Conservation (phyloP, 192 early-diverging fungal genomes). For the Glomus cerebriforme region DNA sequence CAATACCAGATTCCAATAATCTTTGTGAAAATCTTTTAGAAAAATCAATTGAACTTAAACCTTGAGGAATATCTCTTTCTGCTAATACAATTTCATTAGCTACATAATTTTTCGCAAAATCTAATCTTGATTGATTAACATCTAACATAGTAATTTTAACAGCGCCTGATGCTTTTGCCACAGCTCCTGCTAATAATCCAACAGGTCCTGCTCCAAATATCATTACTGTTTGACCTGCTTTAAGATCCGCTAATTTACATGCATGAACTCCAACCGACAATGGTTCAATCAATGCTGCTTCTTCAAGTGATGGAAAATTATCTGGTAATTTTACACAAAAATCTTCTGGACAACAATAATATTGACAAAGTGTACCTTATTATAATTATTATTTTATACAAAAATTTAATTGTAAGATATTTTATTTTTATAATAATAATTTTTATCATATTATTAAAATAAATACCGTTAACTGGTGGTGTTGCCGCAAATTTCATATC, state of each 20-base stretch:
- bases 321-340: constrained; percentile 47
- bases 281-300: constrained; percentile 49
- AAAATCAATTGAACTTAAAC: constrained; percentile 17
- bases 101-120: constrained; percentile 46
- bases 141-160: constrained; percentile 43
- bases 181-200: constrained; percentile 43
- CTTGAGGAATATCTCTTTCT: neutral
- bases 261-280: constrained; percentile 48
- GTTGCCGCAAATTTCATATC: constrained; percentile 51
- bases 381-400: neutral
- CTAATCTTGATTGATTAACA: constrained; percentile 34
- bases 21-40: constrained; percentile 16
- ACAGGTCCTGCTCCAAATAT: constrained; percentile 54
- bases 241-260: constrained; percentile 36
- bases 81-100: constrained; percentile 24
- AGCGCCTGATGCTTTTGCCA: constrained; percentile 49
- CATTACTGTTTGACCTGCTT: constrained; percentile 41
- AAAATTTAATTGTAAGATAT: neutral
- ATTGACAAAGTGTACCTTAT: constrained; percentile 44
- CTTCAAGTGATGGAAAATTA: constrained; percentile 38
- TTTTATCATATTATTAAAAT: neutral
- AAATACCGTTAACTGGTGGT: constrained; percentile 44
- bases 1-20: constrained; percentile 1
- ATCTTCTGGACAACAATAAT: constrained; percentile 46
- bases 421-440: neutral